Percentiles rank a stretch among this genome's conserved stretches.
These are phyloP conservation scores for Aspergillus sp. DNA, from an alignment of 2,329 filamentous ascomycete species.

Conservation along the genomic window DNA sequence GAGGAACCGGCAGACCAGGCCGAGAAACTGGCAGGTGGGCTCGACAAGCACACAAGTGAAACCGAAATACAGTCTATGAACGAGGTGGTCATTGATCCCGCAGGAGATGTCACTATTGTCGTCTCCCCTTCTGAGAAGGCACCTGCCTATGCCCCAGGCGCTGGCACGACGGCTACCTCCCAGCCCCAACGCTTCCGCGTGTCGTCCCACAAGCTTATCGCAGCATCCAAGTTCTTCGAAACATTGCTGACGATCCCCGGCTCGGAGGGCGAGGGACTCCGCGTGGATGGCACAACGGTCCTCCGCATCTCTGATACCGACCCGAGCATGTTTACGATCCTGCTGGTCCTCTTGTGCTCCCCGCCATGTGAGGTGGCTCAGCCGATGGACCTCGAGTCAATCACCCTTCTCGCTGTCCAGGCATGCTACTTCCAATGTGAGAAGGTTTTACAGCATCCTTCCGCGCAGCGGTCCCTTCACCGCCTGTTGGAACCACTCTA, in stretches of 20 bases:
- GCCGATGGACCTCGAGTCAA: background rate
- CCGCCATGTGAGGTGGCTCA: no score
- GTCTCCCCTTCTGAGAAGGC: background rate
- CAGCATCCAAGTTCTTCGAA: background rate
- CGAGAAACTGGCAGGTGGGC: no score
- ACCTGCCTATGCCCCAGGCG: background rate
- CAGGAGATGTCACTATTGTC: background rate
- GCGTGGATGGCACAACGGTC: background rate
- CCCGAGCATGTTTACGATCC: background rate
- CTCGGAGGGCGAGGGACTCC: background rate
- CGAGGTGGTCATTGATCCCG: background rate
- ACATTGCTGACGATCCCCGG: background rate
- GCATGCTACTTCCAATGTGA: background rate
- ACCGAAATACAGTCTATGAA: background rate
- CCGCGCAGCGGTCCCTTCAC: no score
- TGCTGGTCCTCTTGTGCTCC: background rate
- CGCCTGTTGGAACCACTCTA: no score
- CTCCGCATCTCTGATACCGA: background rate
- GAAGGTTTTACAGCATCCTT: background rate
- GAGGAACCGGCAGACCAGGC: no score
- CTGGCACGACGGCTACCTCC: no score
- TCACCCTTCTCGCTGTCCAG: background rate
- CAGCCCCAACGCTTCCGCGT: background rate
- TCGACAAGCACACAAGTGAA: background rate
- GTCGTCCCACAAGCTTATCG: background rate